Evolutionary conservation across 257 asterid genomes (phyloP), one percentile per base, ranked within the genome.

Genomic region (Nicotiana sylvestris): DNA sequence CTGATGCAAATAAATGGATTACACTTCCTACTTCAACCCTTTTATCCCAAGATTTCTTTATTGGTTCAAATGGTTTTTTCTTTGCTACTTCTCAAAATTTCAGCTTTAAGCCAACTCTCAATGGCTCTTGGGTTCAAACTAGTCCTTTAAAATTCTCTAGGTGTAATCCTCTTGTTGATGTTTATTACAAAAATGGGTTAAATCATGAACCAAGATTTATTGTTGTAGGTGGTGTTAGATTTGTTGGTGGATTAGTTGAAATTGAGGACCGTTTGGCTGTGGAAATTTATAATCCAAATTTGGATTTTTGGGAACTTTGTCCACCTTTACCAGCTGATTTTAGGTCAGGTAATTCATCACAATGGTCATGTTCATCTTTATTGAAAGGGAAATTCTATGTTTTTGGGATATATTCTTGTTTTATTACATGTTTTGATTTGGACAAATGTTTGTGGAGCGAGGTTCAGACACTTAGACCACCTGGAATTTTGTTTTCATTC

Each of bases 401-500:
- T 57, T 83, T 70, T 4, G 82, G 86, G 53, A 82, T 51, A 21
- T 66, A 62, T 81, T 86, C 87, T 10, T 15, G 80, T 56, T 87
- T 86, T 18, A 21, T 87, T 39, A 83, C 92, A 4, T 86, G 37
- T 49, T 86, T 87, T 6, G 84, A 87, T 82, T 16, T 89, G 83
- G 68, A 81, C 37, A 69, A 32, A 29, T 84, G 67, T 66, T 30
- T 27, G 18, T 89, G 92, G 92, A 87, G 88, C 69, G 77, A 58
- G 11, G 88, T 84, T 4, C 74, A 53, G 30, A 87, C 89, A 25
- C 82, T 89, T 2, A 84, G 85, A 87, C 91, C 89, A 32, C 89
- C 91, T 27, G 91, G 91, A 21, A 51, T 55, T 27, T 11, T 65
- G 66, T 66, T 66, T 25, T 81, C 89, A 3, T 76, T 53, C 85